phyloP scores from a whole-genome alignment of 441 rosid genomes.

The Eutrema salsugineum region DNA sequence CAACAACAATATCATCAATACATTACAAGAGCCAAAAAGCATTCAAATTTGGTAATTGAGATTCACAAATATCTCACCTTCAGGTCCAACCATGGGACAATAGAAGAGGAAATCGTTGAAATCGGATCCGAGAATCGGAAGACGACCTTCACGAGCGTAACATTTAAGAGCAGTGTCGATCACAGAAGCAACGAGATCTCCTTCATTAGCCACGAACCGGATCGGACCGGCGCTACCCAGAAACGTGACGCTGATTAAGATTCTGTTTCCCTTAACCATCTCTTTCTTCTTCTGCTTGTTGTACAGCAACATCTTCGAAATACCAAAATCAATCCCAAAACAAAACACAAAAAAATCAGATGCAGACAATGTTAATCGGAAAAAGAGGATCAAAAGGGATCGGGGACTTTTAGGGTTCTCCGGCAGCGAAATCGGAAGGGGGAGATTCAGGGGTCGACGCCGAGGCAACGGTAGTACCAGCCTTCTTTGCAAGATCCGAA shows the following conservation, averaged over 20 bases:
- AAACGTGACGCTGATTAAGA: conserved; percentile 62
- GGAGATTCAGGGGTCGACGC: conserved; percentile 62
- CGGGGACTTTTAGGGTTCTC: neutral
- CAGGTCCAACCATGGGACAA: conserved; percentile 52
- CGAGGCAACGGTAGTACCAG: conserved; percentile 94
- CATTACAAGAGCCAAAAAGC: no score
- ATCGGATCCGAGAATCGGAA: conserved; percentile 70
- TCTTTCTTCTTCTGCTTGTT: conserved; percentile 56
- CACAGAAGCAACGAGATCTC: conserved; percentile 58
- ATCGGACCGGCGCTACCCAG: conserved; percentile 89
- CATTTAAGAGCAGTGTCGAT: conserved; percentile 70
- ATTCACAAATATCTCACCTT: conserved; percentile 31
- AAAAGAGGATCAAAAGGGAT: neutral
- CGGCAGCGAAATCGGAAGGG: neutral
- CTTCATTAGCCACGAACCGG: conserved; percentile 73
- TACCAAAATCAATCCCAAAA: neutral
- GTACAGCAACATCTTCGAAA: conserved; percentile 32
- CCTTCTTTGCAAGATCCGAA: conserved; percentile 90
- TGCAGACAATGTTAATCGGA: no score
- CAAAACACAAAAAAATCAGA: neutral
- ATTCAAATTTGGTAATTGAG: neutral
- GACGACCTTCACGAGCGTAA: conserved; percentile 83
- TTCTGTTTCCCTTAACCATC: conserved; percentile 44
- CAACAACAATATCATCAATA: neutral
- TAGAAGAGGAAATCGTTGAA: conserved; percentile 70